These are phyloP conservation scores for Coemansia pectinata DNA, from an alignment of 192 early-diverging fungal genomes.

Conservation along the genomic window DNA sequence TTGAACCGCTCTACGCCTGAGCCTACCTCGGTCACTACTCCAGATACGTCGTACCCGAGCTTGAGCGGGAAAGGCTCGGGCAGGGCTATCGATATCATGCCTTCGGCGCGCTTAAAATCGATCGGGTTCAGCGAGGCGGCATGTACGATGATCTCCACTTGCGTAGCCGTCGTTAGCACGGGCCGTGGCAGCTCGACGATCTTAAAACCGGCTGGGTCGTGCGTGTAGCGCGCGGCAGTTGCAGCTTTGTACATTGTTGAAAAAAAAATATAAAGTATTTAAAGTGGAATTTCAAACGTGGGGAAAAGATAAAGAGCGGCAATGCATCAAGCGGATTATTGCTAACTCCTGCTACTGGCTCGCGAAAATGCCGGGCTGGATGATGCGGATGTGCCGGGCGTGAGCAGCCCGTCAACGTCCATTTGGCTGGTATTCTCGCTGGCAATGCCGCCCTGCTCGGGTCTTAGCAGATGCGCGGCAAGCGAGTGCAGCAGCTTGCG, in stretches of 20 bases:
- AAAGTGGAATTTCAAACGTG: not conserved
- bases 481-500: constrained; percentile 1
- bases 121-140: constrained; percentile 59
- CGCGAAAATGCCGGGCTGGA: not conserved
- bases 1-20: constrained; percentile 37
- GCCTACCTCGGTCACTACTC: constrained; percentile 49
- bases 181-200: constrained; percentile 14
- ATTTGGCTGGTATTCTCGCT: constrained; percentile 13
- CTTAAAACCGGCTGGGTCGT: constrained; percentile 14
- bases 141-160: constrained; percentile 47
- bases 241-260: constrained; percentile 27
- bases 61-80: constrained; percentile 44
- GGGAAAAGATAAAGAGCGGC: not conserved
- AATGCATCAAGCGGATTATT: not conserved
- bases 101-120: constrained; percentile 56
- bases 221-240: constrained; percentile 13
- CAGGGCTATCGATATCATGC: constrained; percentile 33
- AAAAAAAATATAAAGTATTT: not conserved
- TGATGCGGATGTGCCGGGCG: not conserved
- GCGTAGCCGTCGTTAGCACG: not conserved
- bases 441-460: not conserved
- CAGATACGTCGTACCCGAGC: constrained; percentile 60
- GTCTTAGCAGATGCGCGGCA: not conserved
- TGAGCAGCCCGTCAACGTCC: constrained; percentile 11
- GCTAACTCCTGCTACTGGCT: not conserved